Evolutionary conservation across 2,329 filamentous ascomycete species (phyloP).

Genomic region (Colletotrichum gloeosporioides): DNA sequence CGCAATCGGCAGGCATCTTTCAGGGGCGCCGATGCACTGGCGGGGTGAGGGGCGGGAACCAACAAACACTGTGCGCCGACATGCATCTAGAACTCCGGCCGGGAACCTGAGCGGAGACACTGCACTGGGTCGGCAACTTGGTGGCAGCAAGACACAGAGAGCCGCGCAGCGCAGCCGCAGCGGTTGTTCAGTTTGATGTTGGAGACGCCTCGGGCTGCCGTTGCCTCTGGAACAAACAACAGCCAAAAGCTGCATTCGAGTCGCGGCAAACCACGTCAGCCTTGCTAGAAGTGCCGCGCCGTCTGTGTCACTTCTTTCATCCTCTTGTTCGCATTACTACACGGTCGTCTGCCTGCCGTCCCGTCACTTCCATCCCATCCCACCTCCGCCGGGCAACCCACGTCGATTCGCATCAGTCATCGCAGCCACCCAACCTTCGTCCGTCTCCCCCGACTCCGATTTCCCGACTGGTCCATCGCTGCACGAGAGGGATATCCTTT

Average conservation of each 20-base stretch:
- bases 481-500: not conserved
- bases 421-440: not conserved
- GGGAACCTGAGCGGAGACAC: not conserved
- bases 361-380: not conserved
- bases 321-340: not conserved
- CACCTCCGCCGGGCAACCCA: not conserved
- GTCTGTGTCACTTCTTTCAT: not conserved
- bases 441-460: not conserved
- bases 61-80: slow-evolving; percentile 1
- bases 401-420: not conserved
- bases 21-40: not conserved
- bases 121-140: not conserved
- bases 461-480: not conserved
- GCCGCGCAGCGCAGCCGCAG: not conserved
- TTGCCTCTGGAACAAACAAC: not conserved
- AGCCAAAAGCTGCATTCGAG: not conserved
- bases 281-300: not conserved
- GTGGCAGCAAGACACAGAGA: not conserved
- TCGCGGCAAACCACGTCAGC: not conserved
- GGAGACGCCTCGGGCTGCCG: not conserved
- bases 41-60: not conserved
- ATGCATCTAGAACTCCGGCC: not conserved
- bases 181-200: not conserved
- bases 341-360: not conserved
- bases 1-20: not conserved